Conservation (phyloP, 768 basidiomycete genomes). For the Piloderma croceum region DNA sequence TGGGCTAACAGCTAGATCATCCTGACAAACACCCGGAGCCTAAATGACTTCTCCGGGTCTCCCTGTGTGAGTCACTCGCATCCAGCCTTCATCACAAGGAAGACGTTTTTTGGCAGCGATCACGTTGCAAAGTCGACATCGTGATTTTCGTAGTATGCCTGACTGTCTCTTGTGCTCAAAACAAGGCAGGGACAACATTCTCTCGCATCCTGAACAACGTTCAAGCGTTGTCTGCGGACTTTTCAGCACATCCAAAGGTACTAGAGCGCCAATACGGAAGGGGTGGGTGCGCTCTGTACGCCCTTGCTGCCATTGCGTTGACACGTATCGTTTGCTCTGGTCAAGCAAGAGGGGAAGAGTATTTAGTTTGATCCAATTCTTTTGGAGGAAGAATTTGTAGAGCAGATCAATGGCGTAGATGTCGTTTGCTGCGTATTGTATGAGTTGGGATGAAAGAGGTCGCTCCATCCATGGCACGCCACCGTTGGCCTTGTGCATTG, state of each 20-base stretch:
- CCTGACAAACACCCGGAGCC: no score
- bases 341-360: slow-evolving; percentile 9
- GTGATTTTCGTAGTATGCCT: neutral
- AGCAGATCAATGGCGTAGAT: slow-evolving; percentile 33
- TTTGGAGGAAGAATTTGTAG: slow-evolving; percentile 27
- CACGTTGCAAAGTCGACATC: neutral
- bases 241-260: neutral
- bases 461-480: slow-evolving; percentile 30
- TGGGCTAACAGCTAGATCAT: no score
- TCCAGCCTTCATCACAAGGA: neutral
- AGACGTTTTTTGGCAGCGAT: neutral
- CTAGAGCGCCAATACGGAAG: neutral
- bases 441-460: slow-evolving; percentile 31
- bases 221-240: neutral
- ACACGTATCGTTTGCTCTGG: neutral
- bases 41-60: no score
- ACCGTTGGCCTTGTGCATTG: slow-evolving; percentile 29
- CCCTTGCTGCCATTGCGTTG: neutral
- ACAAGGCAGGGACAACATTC: neutral
- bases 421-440: slow-evolving; percentile 39
- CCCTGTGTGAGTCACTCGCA: no score
- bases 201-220: neutral
- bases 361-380: slow-evolving; percentile 18
- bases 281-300: neutral
- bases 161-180: neutral